Base-by-base conservation (phyloP, 768 basidiomycete species). In the Leucocoprinus leucothites region DNA sequence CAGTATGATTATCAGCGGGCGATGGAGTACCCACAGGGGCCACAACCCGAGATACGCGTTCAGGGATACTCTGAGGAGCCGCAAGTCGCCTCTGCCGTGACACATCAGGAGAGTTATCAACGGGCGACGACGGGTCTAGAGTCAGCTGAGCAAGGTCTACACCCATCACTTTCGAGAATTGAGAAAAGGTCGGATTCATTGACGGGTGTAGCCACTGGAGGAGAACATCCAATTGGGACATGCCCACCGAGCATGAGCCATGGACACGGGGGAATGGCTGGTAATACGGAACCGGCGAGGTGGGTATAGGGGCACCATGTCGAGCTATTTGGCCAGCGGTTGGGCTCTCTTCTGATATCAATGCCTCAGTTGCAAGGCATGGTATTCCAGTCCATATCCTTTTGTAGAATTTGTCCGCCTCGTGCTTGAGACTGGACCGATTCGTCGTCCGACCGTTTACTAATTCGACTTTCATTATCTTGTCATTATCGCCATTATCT, bases 101-200 rank as follows among this genome's bases (percentile, higher is more conserved):
- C 45, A 9, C 45, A 26, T 14, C 16, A 40, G 24, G 53, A 11
- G 36, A 41, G 26, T 28, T 26, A 38, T 48, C 53, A 54, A 14
- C 16, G 45, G 7, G 24, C 42, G 19, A 22, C 25, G 21, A 44
- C 26, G 8, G 38, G 34, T 25, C n/a, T 47, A 18, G 44, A 28
- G 9, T 22, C 44, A 18, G 25, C 14, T 11, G 53, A 54, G n/a
- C 53, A 54, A 36, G 53, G 35, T 48, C 24, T 46, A 14, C 53
- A 54, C 18, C 53, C 45, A 1, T 54, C 45, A 6, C 45, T 47
- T 28, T 54, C 53, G n/a, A 36, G 53, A 38, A 38, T 47, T 21
- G 53, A 45, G 3, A 47, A 22, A 47, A 47, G 45, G 28, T 9
- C 25, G 16, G 53, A 54, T 22, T 40, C 49, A 2, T 25, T 40